These are phyloP conservation scores for Clavulina sp. DNA, from an alignment of 768 basidiomycete species.

Conservation along the genomic window DNA sequence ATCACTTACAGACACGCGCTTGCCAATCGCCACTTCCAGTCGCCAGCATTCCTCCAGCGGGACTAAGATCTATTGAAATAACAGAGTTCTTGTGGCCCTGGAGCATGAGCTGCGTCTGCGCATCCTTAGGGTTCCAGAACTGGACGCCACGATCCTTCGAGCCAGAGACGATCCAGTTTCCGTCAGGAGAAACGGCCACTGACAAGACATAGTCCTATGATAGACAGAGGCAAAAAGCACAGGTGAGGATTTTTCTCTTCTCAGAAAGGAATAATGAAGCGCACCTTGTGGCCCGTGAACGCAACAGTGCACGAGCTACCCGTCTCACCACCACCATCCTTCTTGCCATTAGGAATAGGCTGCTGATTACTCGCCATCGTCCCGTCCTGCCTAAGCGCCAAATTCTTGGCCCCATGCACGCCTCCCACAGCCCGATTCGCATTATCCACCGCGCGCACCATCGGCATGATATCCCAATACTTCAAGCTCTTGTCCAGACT, in stretches of 20 bases:
- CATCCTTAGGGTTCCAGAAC: constrained; percentile 71
- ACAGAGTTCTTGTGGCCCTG: constrained; percentile 59
- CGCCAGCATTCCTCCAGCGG: constrained; percentile 41
- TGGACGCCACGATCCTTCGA: constrained; percentile 93
- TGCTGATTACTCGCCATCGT: constrained; percentile 4
- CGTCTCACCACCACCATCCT: constrained; percentile 24
- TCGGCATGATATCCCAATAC: constrained; percentile 56
- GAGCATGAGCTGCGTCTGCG: constrained; percentile 80
- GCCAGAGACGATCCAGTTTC: constrained; percentile 88
- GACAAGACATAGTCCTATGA: constrained; percentile 51
- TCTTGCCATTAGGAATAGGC: constrained; percentile 6
- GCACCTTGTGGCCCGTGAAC: constrained; percentile 73
- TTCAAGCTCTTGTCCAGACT: constrained; percentile 79
- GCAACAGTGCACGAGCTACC: constrained; percentile 54
- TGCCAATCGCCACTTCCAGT: constrained; percentile 58
- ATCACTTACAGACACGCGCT: constrained; percentile 46
- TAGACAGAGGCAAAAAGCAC: background rate
- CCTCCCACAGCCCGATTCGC: background rate
- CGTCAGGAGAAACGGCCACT: constrained; percentile 76
- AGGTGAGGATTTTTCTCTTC: background rate
- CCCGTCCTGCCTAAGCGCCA: constrained; percentile 1
- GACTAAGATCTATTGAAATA: constrained; percentile 54
- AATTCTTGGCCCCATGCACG: no score
- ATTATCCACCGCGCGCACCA: constrained; percentile 14
- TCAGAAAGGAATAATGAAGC: constrained; percentile 2